These are phyloP conservation scores for Xylariaceae sp. DNA, from an alignment of 2,329 filamentous ascomycete species.

Conservation along the genomic window DNA sequence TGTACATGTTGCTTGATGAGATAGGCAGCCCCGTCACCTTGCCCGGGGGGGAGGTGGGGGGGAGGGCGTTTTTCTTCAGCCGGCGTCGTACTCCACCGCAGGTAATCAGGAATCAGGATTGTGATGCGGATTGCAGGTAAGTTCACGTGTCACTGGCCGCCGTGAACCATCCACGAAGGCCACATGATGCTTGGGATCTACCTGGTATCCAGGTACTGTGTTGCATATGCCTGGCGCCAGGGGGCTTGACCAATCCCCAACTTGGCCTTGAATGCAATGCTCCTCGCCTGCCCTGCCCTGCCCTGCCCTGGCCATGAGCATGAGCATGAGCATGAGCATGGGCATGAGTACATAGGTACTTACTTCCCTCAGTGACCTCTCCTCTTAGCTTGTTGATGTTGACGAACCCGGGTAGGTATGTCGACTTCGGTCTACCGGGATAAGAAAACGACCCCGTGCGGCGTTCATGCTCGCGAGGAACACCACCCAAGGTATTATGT, in stretches of 20 bases:
- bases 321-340: not conserved
- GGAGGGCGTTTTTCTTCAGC: slow-evolving; percentile 1
- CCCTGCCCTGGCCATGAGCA: no score
- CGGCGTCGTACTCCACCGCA: slow-evolving; percentile 12
- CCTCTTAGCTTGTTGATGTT: not conserved
- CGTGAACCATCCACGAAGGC: slow-evolving; percentile 4
- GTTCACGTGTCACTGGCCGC: slow-evolving; percentile 12
- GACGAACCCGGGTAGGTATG: slow-evolving; percentile 4
- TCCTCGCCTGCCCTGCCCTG: slow-evolving; percentile 5
- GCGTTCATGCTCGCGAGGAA: not conserved
- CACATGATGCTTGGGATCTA: slow-evolving; percentile 3
- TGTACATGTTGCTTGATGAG: no score
- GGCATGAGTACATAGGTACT: slow-evolving; percentile 1
- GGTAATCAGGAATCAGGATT: not conserved
- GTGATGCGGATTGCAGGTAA: slow-evolving; percentile 3
- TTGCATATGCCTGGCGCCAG: slow-evolving; percentile 6
- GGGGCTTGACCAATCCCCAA: slow-evolving; percentile 20
- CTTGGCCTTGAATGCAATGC: slow-evolving; percentile 14
- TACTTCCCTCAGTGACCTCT: slow-evolving; percentile 12
- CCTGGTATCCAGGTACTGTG: not conserved
- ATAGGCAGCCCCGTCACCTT: no score
- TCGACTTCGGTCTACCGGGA: slow-evolving; percentile 3
- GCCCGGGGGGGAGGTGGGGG: not conserved
- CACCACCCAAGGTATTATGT: not conserved
- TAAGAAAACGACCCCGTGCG: slow-evolving; percentile 8